Evolutionary conservation across 345 rosid genomes (phyloP).

Genomic region (Chamaenerion angustifolium): DNA sequence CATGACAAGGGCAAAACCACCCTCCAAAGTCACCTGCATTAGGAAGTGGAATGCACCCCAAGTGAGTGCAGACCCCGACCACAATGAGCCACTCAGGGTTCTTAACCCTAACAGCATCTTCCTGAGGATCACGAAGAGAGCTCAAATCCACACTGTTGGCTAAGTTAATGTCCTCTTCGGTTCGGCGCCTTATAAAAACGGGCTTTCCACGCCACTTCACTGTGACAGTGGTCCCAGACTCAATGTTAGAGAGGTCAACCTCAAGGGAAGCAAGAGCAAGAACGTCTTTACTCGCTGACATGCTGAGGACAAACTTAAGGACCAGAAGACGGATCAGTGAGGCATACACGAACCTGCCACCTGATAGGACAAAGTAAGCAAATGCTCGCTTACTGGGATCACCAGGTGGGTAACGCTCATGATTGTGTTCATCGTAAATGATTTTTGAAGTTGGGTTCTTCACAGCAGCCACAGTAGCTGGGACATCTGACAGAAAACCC

Average conservation of each 20-base stretch:
- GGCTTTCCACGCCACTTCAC: no score
- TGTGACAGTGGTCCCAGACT: constrained; percentile 45
- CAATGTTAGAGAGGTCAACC: constrained; percentile 49
- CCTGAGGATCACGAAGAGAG: constrained; percentile 48
- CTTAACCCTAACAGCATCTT: constrained; percentile 40
- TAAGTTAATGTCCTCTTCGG: constrained; percentile 40
- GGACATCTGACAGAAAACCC: constrained; percentile 27
- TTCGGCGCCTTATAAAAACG: constrained; percentile 46
- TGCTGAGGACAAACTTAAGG: constrained; percentile 53
- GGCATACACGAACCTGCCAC: constrained; percentile 57
- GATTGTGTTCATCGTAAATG: no score
- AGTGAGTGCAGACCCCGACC: constrained; percentile 46
- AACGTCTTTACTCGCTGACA: constrained; percentile 57
- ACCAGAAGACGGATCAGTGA: constrained; percentile 42
- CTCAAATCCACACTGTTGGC: constrained; percentile 44
- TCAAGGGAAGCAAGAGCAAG: constrained; percentile 57
- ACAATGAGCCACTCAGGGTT: constrained; percentile 55
- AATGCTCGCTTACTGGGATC: constrained; percentile 60
- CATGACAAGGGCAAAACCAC: constrained; percentile 62
- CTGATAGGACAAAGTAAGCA: constrained; percentile 48
- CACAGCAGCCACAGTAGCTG: constrained; percentile 43
- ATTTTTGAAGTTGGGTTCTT: constrained; percentile 40
- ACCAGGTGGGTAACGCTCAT: constrained; percentile 48
- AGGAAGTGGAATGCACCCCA: constrained; percentile 56
- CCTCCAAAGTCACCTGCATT: constrained; percentile 57